A percentile compares a stretch with the other conserved stretches of the same genome.
phyloP scores from a whole-genome alignment of 129 eudicot genomes.

The Helichrysum umbraculigerum region DNA sequence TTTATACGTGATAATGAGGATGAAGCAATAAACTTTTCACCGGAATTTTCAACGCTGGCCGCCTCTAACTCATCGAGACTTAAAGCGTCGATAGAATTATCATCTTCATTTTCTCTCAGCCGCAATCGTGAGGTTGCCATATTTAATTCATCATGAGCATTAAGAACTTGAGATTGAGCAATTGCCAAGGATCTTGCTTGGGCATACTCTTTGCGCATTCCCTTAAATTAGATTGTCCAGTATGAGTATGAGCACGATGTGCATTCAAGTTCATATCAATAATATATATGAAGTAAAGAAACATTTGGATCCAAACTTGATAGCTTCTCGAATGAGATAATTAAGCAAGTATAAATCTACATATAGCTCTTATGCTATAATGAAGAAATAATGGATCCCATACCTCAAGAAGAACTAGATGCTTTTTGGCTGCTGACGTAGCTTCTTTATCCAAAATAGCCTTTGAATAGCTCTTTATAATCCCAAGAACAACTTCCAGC shows the following conservation, averaged over 20 bases:
- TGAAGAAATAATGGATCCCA: conserved; percentile 10
- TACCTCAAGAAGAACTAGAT: conserved; percentile 86
- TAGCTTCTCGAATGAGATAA: background rate
- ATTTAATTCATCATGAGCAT: conserved; percentile 94
- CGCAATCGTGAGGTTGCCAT: conserved; percentile 97
- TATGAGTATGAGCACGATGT: background rate
- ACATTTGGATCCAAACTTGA: background rate
- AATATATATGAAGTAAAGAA: background rate
- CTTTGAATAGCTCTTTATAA: conserved; percentile 71
- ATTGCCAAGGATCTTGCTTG: conserved; percentile 82
- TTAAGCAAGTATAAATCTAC: background rate
- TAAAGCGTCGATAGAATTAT: conserved; percentile 76
- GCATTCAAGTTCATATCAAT: background rate
- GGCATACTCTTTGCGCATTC: conserved; percentile 91
- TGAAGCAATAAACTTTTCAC: conserved; percentile 72
- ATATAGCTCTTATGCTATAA: background rate
- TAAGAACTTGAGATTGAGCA: conserved; percentile 93
- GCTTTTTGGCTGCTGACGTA: conserved; percentile 61
- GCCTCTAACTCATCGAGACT: conserved; percentile 71
- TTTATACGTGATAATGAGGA: conserved; percentile 66
- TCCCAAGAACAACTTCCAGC: conserved; percentile 78
- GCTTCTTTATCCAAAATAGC: conserved; percentile 57
- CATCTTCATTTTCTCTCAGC: conserved; percentile 67
- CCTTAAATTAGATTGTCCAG: conserved; percentile 32
- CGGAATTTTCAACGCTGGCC: conserved; percentile 69